phyloP scores from a whole-genome alignment of 257 asterid species.

The Linderniella brevidens region DNA sequence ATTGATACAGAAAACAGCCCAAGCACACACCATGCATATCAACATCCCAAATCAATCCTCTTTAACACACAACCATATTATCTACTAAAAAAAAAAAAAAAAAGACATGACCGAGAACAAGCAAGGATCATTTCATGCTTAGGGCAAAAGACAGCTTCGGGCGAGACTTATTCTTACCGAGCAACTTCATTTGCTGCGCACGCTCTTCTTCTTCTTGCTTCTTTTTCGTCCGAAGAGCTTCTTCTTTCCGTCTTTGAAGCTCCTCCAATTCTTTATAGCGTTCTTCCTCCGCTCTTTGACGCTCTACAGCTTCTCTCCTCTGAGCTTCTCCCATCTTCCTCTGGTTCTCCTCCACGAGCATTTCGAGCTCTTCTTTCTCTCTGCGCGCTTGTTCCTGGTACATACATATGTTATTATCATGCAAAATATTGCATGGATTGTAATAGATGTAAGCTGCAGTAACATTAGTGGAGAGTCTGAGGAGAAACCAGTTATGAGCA shows the following conservation, averaged over 20 bases:
- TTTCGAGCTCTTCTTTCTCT: slow-evolving; percentile 78
- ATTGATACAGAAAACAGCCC: too few relatives aligned
- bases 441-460: too few relatives aligned
- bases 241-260: slow-evolving; percentile 85
- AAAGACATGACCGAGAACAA: too few relatives aligned
- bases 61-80: too few relatives aligned
- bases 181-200: slow-evolving; percentile 65
- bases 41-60: too few relatives aligned
- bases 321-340: slow-evolving; percentile 77
- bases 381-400: slow-evolving; percentile 64
- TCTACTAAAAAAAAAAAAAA: too few relatives aligned
- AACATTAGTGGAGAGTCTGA: too few relatives aligned
- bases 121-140: slow-evolving; percentile 56
- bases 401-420: too few relatives aligned
- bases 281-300: slow-evolving; percentile 54
- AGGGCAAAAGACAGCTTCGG: slow-evolving; percentile 83
- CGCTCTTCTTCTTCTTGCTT: slow-evolving; percentile 92
- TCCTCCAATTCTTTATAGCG: slow-evolving; percentile 80
- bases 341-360: slow-evolving; percentile 59
- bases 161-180: slow-evolving; percentile 92
- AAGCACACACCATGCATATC: too few relatives aligned
- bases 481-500: too few relatives aligned
- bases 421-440: too few relatives aligned
- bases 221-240: slow-evolving; percentile 61
- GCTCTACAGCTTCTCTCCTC: slow-evolving; percentile 77